Base-by-base conservation (phyloP, 495 filamentous ascomycete genomes). In the Arthonia radiata region DNA sequence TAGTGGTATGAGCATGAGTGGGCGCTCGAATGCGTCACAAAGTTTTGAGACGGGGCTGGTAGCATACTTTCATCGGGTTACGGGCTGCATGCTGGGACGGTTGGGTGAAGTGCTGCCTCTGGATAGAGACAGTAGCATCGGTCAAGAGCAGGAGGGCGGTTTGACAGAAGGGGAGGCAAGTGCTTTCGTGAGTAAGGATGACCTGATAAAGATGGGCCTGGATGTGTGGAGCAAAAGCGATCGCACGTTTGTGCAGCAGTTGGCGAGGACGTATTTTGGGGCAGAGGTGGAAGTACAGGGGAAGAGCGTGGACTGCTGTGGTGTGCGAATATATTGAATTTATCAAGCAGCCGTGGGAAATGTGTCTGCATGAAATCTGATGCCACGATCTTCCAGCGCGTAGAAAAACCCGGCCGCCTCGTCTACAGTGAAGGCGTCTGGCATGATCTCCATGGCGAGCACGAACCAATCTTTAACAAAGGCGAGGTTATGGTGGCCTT, bases 41-140 rank as follows among this genome's bases (percentile, higher is more conserved):
- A 22, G 19, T 22, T 30, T 36, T 28, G 79, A 86, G 43, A 66
- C 83, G 38, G 68, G 75, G 3, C 53, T 91, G 15, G 73, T 93
- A 23, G 74, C 76, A 0, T 93, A 86, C 45, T 97, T 97, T 53
- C 86, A 90, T 43, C 65, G 79, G 3, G 48, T 86, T 16, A 93
- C 83, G 1, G 61, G 64, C 0, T 54, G 66, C 26, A 56, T 89
- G 17, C 48, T 97, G 24, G 53, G 57, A 1, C 67, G 64, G 2
- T 43, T 93, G 8, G 62, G 70, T 0, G 68, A 76, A 25, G 59
- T 79, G 8, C 55, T 75, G 12, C 67, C 72, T 15, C 53, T 15
- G 25, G 12, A 5, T 17, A 13, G 30, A 27, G 23, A 41, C 3
- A 52, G 52, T 0, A 33, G 38, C 17, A 34, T 36, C 15, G 34